phyloP scores from a whole-genome alignment of 345 rosid species.

The Gossypium thurberi region DNA sequence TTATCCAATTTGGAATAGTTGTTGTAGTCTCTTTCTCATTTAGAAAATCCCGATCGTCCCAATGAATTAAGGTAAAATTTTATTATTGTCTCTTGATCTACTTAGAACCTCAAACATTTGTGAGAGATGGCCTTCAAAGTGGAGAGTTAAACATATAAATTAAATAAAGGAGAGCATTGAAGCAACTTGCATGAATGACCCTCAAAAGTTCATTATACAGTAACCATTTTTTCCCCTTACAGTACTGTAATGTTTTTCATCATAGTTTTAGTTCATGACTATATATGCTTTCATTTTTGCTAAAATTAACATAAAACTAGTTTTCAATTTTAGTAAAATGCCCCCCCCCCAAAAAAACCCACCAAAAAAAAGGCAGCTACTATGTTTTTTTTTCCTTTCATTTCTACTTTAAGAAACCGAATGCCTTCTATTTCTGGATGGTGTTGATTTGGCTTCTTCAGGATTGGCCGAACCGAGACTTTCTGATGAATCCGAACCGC shows the following conservation, averaged over 20 bases:
- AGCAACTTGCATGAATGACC: background rate
- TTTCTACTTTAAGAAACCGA: conserved; percentile 52
- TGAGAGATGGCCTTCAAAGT: background rate
- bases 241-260: background rate
- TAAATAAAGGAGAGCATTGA: background rate
- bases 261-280: conserved; percentile 9
- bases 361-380: conserved; percentile 6
- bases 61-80: too few species aligned
- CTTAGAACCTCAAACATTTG: too few species aligned
- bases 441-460: conserved; percentile 51
- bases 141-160: background rate
- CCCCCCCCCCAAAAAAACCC: background rate
- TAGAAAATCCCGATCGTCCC: too few species aligned
- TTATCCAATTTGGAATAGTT: too few species aligned
- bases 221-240: background rate
- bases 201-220: background rate
- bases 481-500: conserved; percentile 80
- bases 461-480: conserved; percentile 54
- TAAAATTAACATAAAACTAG: conserved; percentile 17
- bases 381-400: conserved; percentile 2
- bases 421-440: conserved; percentile 62
- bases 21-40: too few species aligned
- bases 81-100: too few species aligned
- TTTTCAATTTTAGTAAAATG: conserved; percentile 13
- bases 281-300: conserved; percentile 21